Base-by-base conservation (phyloP, 73 alveolate species). In the Paramecium pentaurelia region DNA sequence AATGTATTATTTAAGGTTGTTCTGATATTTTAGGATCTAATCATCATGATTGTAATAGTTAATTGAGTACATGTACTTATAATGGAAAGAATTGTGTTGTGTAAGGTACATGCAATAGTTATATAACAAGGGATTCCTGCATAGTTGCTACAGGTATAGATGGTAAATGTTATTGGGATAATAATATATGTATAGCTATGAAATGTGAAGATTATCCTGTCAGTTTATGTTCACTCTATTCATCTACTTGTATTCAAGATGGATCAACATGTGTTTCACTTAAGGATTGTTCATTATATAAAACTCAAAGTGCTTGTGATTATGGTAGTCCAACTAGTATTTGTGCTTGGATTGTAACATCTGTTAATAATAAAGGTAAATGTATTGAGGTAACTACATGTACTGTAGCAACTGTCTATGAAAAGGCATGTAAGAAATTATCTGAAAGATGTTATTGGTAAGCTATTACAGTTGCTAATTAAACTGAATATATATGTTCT, bases 271-370 rank as follows among this genome's bases (percentile, higher is more conserved):
- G 60, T 73, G 87, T 38, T 30, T 37, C 14, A 36, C 58, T 37
- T 37, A 40, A 40, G 5, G 60, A 73, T n/a, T 73, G 87, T 40
- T 4, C 87, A 4, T 12, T 3, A 14, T 73, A 73, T 14, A 37
- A 20, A 73, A 73, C 87, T 6, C 8, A 73, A 73, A 73, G 42
- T 10, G 87, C 87, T 73, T 73, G 87, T 73, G 60, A 73, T 73
- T 73, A 73, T 12, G 87, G 60, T 40, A 44, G 87, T 73, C 47
- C 60, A 73, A 38, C 27, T 5, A 44, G 60, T 36, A 37, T 73
- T 2, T 73, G 87, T 73, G 87, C 60, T 4, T 73, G 87, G 87
- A 27, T 68, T 68, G 47, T 68, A 4, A 28, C 40, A 27, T 5
- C 84, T 3, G 28, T 22, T 2, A 68, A 34, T 27, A 68, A 68